Evolutionary conservation across 805 yeast species (phyloP).

Genomic region (Schizosaccharomyces osmophilus): DNA sequence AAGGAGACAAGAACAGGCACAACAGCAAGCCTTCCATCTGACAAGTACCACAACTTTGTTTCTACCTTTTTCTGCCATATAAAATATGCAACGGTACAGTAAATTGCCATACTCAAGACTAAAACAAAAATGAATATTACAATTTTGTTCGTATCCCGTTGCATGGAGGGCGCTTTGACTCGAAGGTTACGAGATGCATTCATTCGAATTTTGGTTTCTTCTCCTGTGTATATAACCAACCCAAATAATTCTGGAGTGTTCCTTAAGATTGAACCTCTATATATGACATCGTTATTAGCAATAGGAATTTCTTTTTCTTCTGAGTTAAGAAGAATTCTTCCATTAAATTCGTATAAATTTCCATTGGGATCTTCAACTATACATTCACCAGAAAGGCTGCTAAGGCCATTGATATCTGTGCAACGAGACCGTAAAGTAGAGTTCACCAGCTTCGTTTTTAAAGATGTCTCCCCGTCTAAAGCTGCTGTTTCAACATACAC

Average conservation of each 20-base stretch:
- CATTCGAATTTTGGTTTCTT: conserved; percentile 86
- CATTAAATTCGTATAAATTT: conserved; percentile 81
- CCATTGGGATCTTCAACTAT: conserved; percentile 76
- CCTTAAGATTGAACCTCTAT: conserved; percentile 73
- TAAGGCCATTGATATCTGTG: conserved; percentile 26
- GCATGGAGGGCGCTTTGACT: conserved; percentile 80
- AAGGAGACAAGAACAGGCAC: conserved; percentile 88
- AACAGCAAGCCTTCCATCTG: conserved; percentile 48
- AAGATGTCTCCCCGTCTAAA: conserved; percentile 85
- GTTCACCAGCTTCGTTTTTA: conserved; percentile 51
- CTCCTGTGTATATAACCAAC: conserved; percentile 76
- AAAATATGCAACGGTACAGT: conserved; percentile 61
- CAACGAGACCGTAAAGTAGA: conserved; percentile 31
- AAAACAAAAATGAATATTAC: conserved; percentile 71
- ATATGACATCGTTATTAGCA: conserved; percentile 59
- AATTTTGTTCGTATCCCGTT: conserved; percentile 54
- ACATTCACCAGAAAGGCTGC: conserved; percentile 24
- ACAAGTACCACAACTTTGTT: conserved; percentile 44
- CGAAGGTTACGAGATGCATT: conserved; percentile 77
- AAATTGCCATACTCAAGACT: conserved; percentile 48
- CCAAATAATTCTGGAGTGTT: conserved; percentile 60
- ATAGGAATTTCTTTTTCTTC: conserved; percentile 29
- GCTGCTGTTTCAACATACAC: conserved; percentile 89
- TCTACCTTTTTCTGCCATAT: conserved; percentile 19
- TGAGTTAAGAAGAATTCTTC: conserved; percentile 17